A percentile compares a stretch with the other conserved stretches of the same genome.
Conservation (phyloP, 495 filamentous ascomycete species). For the Articulospora tetracladia region DNA sequence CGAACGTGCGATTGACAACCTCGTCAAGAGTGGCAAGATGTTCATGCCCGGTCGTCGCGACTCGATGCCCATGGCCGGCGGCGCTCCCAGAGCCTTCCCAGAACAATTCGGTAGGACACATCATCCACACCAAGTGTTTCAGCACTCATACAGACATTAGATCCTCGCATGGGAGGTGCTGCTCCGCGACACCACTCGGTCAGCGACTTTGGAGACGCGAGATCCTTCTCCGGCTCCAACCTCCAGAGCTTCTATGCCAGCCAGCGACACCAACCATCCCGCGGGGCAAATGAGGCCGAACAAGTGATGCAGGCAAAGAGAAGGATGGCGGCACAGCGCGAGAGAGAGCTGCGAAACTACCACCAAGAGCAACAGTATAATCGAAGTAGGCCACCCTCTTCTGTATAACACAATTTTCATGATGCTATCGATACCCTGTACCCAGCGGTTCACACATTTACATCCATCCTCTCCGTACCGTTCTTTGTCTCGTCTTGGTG, state of each 20-base stretch:
- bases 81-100: slow-evolving; percentile 53
- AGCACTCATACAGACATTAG: slow-evolving; percentile 17
- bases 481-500: slow-evolving; percentile 18
- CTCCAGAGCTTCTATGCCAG: slow-evolving; percentile 90
- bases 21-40: slow-evolving; percentile 92
- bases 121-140: slow-evolving; percentile 1
- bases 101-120: slow-evolving; percentile 42
- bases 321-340: slow-evolving; percentile 96
- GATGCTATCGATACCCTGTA: slow-evolving; percentile 42
- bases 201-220: slow-evolving; percentile 72
- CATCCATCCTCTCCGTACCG: slow-evolving; percentile 20
- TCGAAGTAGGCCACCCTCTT: slow-evolving; percentile 79
- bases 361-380: slow-evolving; percentile 99
- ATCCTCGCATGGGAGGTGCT: slow-evolving; percentile 57
- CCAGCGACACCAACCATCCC: slow-evolving; percentile 82
- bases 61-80: slow-evolving; percentile 69
- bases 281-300: slow-evolving; percentile 83
- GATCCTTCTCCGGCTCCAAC: slow-evolving; percentile 71
- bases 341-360: slow-evolving; percentile 98
- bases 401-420: slow-evolving; percentile 44
- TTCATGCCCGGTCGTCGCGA: slow-evolving; percentile 79
- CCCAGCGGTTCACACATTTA: slow-evolving; percentile 31
- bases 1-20: slow-evolving; percentile 91
- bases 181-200: slow-evolving; percentile 74
- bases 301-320: slow-evolving; percentile 99